Evolutionary conservation across 495 filamentous ascomycete species (phyloP).

Genomic region (Hypoxylon trugodes): DNA sequence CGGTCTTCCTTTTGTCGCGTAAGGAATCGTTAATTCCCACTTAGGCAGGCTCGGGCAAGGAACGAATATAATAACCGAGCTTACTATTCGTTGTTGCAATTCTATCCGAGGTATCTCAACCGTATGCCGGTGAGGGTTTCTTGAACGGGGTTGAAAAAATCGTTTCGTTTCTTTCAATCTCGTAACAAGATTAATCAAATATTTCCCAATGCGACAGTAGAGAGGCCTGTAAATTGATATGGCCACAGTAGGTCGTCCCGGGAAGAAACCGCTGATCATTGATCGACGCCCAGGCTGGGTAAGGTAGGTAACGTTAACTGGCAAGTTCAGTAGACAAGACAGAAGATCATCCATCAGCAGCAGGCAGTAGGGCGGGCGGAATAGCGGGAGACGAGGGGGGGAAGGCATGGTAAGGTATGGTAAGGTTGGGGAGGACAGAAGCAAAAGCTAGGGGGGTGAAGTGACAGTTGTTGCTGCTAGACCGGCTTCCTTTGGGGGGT

Average conservation of each 20-base stretch:
- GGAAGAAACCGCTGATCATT: constrained; percentile 28
- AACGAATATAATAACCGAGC: constrained; percentile 31
- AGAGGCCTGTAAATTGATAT: constrained; percentile 17
- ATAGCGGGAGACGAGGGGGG: constrained; percentile 11
- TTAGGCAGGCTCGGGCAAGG: constrained; percentile 20
- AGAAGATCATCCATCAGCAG: background rate
- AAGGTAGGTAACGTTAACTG: constrained; percentile 30
- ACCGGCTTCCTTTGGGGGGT: too few relatives aligned
- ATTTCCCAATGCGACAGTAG: constrained; percentile 22
- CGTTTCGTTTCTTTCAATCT: constrained; percentile 26
- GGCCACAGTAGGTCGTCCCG: constrained; percentile 16
- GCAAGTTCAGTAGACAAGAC: background rate
- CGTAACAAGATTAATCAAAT: constrained; percentile 38
- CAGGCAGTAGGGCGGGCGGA: constrained; percentile 15
- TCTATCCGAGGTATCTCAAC: constrained; percentile 19
- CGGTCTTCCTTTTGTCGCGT: background rate
- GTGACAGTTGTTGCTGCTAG: background rate
- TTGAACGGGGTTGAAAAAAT: constrained; percentile 3
- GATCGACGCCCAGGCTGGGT: constrained; percentile 38
- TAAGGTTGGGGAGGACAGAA: constrained; percentile 2
- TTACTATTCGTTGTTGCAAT: constrained; percentile 36
- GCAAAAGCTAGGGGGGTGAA: background rate
- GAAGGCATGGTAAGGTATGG: too few relatives aligned
- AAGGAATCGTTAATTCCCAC: constrained; percentile 6
- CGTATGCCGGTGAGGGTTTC: constrained; percentile 13